Conservation (phyloP, 345 rosid genomes). For the Lepidium aucheri region DNA sequence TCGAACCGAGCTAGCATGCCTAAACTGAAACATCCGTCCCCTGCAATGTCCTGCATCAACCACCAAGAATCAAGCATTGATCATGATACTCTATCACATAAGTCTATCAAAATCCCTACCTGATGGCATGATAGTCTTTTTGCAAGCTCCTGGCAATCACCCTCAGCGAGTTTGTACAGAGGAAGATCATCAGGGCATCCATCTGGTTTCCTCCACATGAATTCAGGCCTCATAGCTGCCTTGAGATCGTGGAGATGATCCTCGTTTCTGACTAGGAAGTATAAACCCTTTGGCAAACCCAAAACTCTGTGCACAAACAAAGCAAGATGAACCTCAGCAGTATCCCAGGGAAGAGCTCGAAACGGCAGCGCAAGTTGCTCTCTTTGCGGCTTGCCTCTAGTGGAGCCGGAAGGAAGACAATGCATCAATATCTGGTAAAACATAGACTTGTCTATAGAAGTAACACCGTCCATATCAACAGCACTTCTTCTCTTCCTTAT, state of each 20-base stretch:
- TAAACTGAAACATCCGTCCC: constrained; percentile 92
- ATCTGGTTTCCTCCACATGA: constrained; percentile 71
- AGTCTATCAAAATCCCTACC: constrained; percentile 29
- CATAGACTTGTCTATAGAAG: constrained; percentile 43
- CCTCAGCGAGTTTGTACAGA: constrained; percentile 50
- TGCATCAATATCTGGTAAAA: constrained; percentile 86
- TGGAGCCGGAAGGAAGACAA: constrained; percentile 72
- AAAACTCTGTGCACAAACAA: constrained; percentile 74
- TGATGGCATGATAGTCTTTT: constrained; percentile 77
- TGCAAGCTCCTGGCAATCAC: constrained; percentile 54
- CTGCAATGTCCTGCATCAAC: constrained; percentile 64
- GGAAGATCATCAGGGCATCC: constrained; percentile 71
- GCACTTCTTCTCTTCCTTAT: constrained; percentile 93
- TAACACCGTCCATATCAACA: constrained; percentile 74
- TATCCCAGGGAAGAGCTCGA: constrained; percentile 76
- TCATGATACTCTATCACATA: neutral
- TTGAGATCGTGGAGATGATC: constrained; percentile 61
- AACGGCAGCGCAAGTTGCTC: constrained; percentile 58
- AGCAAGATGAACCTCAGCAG: constrained; percentile 78
- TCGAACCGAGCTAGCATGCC: constrained; percentile 83
- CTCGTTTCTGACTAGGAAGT: constrained; percentile 78
- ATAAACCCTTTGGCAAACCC: constrained; percentile 67
- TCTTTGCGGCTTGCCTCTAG: constrained; percentile 41
- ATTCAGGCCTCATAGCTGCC: constrained; percentile 42
- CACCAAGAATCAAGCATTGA: neutral